phyloP scores from a whole-genome alignment of 345 rosid species.

The Linum tenue region DNA sequence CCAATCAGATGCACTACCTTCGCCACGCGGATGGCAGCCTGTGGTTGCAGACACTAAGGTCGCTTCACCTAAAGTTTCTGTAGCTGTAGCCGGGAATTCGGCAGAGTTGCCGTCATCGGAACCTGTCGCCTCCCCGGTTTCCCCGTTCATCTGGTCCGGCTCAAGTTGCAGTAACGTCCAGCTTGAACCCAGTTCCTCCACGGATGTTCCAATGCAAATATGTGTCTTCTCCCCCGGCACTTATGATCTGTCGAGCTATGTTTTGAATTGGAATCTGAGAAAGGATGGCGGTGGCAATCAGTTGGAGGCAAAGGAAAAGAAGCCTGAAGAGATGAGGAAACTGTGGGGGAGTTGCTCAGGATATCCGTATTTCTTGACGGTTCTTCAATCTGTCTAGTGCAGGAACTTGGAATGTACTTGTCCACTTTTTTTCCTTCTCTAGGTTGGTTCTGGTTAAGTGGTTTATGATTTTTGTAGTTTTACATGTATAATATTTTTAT shows the following conservation, averaged over 20 bases:
- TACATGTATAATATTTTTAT: no score
- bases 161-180: conserved; percentile 52
- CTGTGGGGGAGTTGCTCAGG: conserved; percentile 61
- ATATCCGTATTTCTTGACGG: conserved; percentile 60
- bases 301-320: conserved; percentile 13
- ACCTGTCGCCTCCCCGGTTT: conserved; percentile 21
- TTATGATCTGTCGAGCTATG: conserved; percentile 69
- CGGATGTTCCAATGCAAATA: conserved; percentile 54
- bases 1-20: conserved; percentile 31
- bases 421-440: no score
- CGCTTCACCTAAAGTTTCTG: conserved; percentile 30
- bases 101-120: conserved; percentile 26
- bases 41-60: conserved; percentile 43
- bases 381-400: conserved; percentile 36
- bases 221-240: conserved; percentile 69
- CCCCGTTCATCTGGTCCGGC: conserved; percentile 75
- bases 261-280: conserved; percentile 54
- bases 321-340: conserved; percentile 16
- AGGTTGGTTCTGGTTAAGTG: no score
- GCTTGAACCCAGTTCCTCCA: conserved; percentile 48
- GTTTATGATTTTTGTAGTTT: no score
- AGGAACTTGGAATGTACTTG: no score
- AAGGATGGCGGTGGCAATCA: not conserved
- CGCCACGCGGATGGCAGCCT: conserved; percentile 59
- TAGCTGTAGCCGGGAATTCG: conserved; percentile 18